These are phyloP conservation scores for Colletotrichum musae DNA, from an alignment of 2,329 filamentous ascomycete genomes.

Conservation along the genomic window DNA sequence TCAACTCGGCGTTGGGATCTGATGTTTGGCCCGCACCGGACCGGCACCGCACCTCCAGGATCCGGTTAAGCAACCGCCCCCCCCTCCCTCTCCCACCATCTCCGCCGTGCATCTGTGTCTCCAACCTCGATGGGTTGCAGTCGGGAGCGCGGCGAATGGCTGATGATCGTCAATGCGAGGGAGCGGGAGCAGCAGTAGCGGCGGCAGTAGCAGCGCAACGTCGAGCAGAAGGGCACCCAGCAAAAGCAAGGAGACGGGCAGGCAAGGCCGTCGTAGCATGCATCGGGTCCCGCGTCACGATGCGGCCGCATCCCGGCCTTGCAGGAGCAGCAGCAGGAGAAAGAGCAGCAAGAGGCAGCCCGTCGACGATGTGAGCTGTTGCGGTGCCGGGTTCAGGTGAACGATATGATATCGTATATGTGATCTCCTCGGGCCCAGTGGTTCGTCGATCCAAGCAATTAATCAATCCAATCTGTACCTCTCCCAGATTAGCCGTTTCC, in stretches of 20 bases:
- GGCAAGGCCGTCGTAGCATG: slow-evolving; percentile 4
- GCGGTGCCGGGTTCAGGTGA: slow-evolving; percentile 4
- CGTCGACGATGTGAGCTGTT: slow-evolving; percentile 2
- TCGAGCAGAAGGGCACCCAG: background rate
- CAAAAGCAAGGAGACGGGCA: background rate
- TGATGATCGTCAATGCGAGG: slow-evolving; percentile 36
- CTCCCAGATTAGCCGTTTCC: slow-evolving; percentile 1
- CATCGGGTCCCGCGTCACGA: slow-evolving; percentile 1
- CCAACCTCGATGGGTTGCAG: slow-evolving; percentile 27
- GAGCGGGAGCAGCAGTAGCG: slow-evolving; percentile 26
- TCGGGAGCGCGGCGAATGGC: slow-evolving; percentile 35
- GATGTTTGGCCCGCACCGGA: slow-evolving; percentile 12
- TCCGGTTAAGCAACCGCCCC: background rate
- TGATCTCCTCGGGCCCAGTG: slow-evolving; percentile 11
- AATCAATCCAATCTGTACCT: slow-evolving; percentile 10
- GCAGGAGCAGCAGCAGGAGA: background rate
- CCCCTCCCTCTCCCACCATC: background rate
- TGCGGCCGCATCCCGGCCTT: background rate
- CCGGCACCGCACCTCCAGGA: background rate
- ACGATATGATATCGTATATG: slow-evolving; percentile 23
- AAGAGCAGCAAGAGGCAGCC: background rate
- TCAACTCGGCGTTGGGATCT: slow-evolving; percentile 34
- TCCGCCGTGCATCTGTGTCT: slow-evolving; percentile 5
- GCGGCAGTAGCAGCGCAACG: slow-evolving; percentile 20
- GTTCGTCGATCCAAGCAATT: slow-evolving; percentile 28